A percentile compares a stretch with the other conserved stretches of the same genome.
Evolutionary conservation across 768 basidiomycete species (phyloP).

Genomic region (Strobilomyces echinocephalus): DNA sequence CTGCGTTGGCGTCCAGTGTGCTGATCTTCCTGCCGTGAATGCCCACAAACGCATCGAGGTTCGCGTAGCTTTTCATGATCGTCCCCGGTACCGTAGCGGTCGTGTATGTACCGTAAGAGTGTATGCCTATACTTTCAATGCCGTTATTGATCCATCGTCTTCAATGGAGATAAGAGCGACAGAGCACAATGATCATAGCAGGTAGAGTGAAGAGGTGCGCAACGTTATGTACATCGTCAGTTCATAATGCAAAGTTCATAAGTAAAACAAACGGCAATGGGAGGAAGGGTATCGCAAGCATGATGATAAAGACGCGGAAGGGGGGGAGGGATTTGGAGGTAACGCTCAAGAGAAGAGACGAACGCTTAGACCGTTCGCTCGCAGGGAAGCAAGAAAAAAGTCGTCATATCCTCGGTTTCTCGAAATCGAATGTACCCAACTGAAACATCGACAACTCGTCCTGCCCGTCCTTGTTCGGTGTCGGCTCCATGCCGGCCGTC

Average conservation of each 20-base stretch:
- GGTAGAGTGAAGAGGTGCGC: too few relatives aligned
- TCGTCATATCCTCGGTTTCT: constrained; percentile 10
- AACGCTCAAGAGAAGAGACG: constrained; percentile 5
- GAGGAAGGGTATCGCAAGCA: constrained; percentile 13
- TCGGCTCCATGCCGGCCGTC: constrained; percentile 14
- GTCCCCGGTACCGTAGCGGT: too few relatives aligned
- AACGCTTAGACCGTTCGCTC: background rate
- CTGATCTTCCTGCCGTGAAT: too few relatives aligned
- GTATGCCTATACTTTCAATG: too few relatives aligned
- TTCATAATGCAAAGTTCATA: background rate
- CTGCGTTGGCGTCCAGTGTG: background rate
- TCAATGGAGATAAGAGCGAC: too few relatives aligned
- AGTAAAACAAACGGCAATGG: background rate
- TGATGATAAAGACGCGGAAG: background rate
- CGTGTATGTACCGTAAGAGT: too few relatives aligned
- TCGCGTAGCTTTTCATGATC: too few relatives aligned
- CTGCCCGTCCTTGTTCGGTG: constrained; percentile 7
- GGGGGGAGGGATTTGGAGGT: background rate
- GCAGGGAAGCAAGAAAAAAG: background rate
- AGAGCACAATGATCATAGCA: too few relatives aligned
- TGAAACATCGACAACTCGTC: constrained; percentile 13
- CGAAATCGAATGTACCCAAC: constrained; percentile 22
- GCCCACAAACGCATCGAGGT: too few relatives aligned
- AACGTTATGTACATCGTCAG: constrained; percentile 1
- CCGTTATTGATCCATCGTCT: too few relatives aligned